A percentile compares a stretch with the other conserved stretches of the same genome.
Conservation (phyloP, 495 filamentous ascomycete species). For the Lineolata rhizophorae region DNA sequence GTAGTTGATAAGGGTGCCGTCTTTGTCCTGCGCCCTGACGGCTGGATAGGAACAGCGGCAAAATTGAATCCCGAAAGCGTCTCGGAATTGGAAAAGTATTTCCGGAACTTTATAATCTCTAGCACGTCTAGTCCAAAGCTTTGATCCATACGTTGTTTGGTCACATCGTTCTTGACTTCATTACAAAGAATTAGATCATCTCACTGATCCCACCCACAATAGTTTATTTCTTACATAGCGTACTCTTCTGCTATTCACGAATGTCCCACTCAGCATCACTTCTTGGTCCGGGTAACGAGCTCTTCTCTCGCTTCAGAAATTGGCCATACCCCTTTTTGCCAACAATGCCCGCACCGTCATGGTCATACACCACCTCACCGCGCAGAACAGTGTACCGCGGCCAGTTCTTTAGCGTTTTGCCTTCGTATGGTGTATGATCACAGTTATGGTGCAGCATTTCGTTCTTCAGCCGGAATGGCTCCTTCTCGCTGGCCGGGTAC, state of each 20-base stretch:
- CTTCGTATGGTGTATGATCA: conserved; percentile 42
- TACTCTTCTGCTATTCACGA: too few species aligned
- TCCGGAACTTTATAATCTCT: conserved; percentile 12
- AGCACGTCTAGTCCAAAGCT: too few species aligned
- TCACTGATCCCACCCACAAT: too few species aligned
- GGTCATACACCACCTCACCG: conserved; percentile 34
- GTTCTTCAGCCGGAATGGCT: conserved; percentile 24
- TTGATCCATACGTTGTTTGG: too few species aligned
- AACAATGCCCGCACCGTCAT: conserved; percentile 25
- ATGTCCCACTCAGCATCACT: conserved; percentile 9
- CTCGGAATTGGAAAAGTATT: conserved; percentile 17
- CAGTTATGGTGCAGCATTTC: conserved; percentile 33
- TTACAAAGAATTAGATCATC: too few species aligned
- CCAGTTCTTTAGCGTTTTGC: conserved; percentile 31
- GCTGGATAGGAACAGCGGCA: conserved; percentile 21
- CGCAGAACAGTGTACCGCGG: conserved; percentile 36
- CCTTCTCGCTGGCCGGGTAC: conserved; percentile 23
- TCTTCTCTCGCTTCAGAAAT: conserved; percentile 28
- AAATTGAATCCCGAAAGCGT: conserved; percentile 5
- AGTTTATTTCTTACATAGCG: too few species aligned
- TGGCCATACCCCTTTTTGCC: conserved; percentile 28
- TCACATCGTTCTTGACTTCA: too few species aligned
- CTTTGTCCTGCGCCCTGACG: conserved; percentile 23
- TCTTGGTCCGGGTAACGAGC: conserved; percentile 16
- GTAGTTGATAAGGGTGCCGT: conserved; percentile 15